Conservation (phyloP, 202 grass and related monocot genomes). For the Dendrocalamus latiflorus region DNA sequence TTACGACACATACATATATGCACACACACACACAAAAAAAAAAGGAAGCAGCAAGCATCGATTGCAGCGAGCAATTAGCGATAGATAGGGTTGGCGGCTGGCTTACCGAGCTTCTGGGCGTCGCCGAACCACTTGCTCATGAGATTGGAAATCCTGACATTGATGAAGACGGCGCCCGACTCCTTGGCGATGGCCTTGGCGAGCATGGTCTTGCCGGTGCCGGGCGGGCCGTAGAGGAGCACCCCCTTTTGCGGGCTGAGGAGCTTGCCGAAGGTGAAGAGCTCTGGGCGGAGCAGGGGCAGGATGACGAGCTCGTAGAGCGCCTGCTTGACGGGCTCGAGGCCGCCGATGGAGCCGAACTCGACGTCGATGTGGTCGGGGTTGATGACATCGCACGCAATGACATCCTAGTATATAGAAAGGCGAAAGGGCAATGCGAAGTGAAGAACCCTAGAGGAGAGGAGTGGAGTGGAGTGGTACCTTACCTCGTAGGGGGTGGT, state of each 20-base stretch:
- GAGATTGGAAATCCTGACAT: constrained; percentile 92
- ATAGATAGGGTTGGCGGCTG: not conserved
- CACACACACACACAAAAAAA: not conserved
- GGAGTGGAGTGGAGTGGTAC: not conserved
- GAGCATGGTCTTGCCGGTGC: constrained; percentile 93
- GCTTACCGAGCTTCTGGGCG: constrained; percentile 91
- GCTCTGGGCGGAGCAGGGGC: constrained; percentile 73
- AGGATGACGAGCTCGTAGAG: constrained; percentile 93
- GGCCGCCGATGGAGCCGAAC: constrained; percentile 79
- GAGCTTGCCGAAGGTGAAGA: constrained; percentile 78
- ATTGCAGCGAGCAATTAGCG: not conserved
- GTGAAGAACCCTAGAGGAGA: not conserved
- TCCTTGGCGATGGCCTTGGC: constrained; percentile 92
- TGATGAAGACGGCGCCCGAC: constrained; percentile 90
- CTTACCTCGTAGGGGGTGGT: constrained; percentile 91
- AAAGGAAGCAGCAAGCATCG: not conserved
- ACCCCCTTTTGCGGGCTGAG: constrained; percentile 83
- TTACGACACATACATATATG: not conserved
- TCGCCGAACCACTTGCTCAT: constrained; percentile 99
- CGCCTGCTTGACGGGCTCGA: constrained; percentile 77
- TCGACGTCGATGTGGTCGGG: too few relatives aligned
- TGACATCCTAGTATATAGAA: not conserved
- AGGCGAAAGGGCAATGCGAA: not conserved
- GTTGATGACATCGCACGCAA: too few relatives aligned
- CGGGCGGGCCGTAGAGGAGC: constrained; percentile 73